Base-by-base conservation (phyloP, 164 flowering plant species). In the Stephania cephalantha region DNA sequence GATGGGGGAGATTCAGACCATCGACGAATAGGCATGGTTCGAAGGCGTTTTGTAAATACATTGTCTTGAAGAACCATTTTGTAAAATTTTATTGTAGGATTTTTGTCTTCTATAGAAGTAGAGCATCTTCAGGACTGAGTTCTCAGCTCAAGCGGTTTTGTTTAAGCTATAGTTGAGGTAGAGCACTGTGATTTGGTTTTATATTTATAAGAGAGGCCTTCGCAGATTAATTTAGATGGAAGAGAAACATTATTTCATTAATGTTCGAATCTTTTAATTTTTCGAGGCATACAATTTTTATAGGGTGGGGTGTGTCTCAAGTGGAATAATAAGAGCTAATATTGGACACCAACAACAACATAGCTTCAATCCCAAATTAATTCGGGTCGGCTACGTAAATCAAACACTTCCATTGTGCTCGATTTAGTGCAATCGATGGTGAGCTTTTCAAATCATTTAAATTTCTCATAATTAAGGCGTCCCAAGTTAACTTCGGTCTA, bases 1-100 rank as follows among this genome's bases (percentile, higher is more conserved):
- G 99, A 96, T 90, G 99, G 99, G 99, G n/a, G 98, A 96, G 88
- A 96, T 92, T 68, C 98, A 96, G 84, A 83, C 81, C 1, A 70
- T 89, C 52, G 99, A 96, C 58, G 99, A 94, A 61, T 94, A 85
- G 84, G 72, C 58, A 68, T 46, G 68, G 63, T 46, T 79, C 31
- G 22, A 11, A 70, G 66, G 79, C 73, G 25, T 70, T 76, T 67
- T 90, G 92, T 90, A 90, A 61, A 87, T 90, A 85, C 89, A 83
- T 78, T 83, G 73, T 76, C 79, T 75, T 70, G 73, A 61, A 80
- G 74, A 74, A 77, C 81, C 81, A 72, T 82, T 35, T 68, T 92
- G 90, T 89, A 92, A 77, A 89, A 85, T 85, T 71, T 68, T 69
- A 71, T 25, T 75, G 11, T 82, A 53, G 80, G 78, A 52, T 66